Conservation (phyloP, 1,284 basidiomycete genomes). For the Pseudozyma sp. region DNA sequence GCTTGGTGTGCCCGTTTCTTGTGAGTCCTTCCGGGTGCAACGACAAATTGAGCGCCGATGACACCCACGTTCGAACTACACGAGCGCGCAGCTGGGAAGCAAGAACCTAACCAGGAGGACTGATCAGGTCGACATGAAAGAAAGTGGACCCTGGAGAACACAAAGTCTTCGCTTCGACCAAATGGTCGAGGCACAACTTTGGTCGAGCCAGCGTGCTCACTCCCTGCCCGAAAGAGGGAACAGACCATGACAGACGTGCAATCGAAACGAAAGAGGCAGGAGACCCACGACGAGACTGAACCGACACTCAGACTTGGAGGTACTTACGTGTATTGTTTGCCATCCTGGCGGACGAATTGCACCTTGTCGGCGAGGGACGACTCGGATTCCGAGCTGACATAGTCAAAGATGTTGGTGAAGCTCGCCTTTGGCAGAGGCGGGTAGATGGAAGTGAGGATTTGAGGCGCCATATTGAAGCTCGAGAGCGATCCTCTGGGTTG, state of each 20-base stretch:
- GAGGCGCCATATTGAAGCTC: constrained; percentile 30
- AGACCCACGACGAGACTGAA: not conserved
- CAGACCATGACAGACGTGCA: not conserved
- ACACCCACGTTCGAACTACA: no score
- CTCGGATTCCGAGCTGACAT: constrained; percentile 50
- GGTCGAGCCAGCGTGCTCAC: not conserved
- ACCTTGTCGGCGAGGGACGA: constrained; percentile 46
- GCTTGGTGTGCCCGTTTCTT: no score
- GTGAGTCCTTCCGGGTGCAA: no score
- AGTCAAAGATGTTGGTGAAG: constrained; percentile 54
- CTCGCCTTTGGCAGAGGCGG: constrained; percentile 49
- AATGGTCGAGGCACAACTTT: no score
- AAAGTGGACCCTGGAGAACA: no score
- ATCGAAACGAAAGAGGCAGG: not conserved
- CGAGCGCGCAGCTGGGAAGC: no score
- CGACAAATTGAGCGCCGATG: no score
- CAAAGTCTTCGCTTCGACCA: no score
- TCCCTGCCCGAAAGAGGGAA: not conserved
- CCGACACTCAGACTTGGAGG: not conserved
- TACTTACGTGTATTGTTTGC: constrained; percentile 50
- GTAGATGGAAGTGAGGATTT: constrained; percentile 53
- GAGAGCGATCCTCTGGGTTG: no score
- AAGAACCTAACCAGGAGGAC: no score
- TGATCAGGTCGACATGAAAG: no score
- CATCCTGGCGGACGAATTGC: constrained; percentile 48